Evolutionary conservation across 2,329 filamentous ascomycete genomes (phyloP).

Genomic region (Fusarium napiforme): DNA sequence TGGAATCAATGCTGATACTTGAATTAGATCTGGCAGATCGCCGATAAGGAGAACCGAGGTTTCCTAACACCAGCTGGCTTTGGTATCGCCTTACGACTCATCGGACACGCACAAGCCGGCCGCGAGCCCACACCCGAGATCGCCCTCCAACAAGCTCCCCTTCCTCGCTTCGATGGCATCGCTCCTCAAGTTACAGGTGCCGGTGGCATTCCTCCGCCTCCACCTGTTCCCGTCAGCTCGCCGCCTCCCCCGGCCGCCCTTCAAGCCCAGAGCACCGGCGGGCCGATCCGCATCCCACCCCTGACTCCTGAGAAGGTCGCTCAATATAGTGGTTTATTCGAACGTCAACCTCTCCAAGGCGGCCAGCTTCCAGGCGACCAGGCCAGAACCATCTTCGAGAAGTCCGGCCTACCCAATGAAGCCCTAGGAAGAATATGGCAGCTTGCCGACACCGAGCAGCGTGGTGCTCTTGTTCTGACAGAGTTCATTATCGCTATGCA

Average conservation of each 20-base stretch:
- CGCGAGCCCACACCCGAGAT: conserved; percentile 83
- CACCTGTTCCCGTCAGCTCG: conserved; percentile 44
- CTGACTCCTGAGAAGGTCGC: conserved; percentile 87
- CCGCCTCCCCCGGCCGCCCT: conserved; percentile 63
- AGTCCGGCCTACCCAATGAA: conserved; percentile 89
- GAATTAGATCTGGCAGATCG: conserved; percentile 95
- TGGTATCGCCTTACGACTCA: conserved; percentile 90
- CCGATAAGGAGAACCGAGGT: conserved; percentile 94
- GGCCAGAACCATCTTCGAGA: conserved; percentile 95
- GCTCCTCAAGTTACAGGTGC: conserved; percentile 48
- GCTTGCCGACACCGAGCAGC: conserved; percentile 91
- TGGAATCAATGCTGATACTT: conserved; percentile 6
- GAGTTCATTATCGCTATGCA: conserved; percentile 99
- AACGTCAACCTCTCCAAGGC: conserved; percentile 82
- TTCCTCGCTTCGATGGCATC: conserved; percentile 91
- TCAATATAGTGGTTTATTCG: conserved; percentile 90
- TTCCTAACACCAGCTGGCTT: conserved; percentile 94
- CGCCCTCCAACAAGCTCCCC: conserved; percentile 85
- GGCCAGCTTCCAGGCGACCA: conserved; percentile 81
- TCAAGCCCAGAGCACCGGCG: conserved; percentile 70
- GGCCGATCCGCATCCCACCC: conserved; percentile 86
- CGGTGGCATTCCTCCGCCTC: conserved; percentile 58
- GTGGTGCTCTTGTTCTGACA: conserved; percentile 84
- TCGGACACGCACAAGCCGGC: conserved; percentile 93
- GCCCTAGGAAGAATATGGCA: conserved; percentile 96